A percentile compares a stretch with the other conserved stretches of the same genome.
phyloP scores from a whole-genome alignment of 2,329 filamentous ascomycete genomes.

The Purpureocillium lavendulum region DNA sequence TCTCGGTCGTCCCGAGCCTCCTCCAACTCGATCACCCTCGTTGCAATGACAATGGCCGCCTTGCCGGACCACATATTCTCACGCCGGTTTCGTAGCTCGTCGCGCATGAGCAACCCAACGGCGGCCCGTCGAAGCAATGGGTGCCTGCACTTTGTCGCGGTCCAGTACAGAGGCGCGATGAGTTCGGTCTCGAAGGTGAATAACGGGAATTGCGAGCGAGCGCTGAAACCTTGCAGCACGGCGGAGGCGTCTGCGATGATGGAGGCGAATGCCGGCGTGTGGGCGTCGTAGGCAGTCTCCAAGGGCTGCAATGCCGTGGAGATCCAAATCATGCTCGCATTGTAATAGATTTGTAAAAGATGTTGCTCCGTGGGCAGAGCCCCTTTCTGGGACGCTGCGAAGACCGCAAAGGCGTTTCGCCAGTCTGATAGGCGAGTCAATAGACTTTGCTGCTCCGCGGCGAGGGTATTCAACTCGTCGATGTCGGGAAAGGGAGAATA shows the following conservation, averaged over 20 bases:
- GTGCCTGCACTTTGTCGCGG: conserved; percentile 29
- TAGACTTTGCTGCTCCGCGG: conserved; percentile 22
- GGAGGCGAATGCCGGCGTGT: conserved; percentile 19
- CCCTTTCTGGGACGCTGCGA: conserved; percentile 9
- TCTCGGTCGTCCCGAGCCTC: conserved; percentile 12
- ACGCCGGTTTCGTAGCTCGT: conserved; percentile 20
- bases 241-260: conserved; percentile 12
- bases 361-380: conserved; percentile 8
- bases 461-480: conserved; percentile 16
- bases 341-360: conserved; percentile 27
- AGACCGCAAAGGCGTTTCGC: conserved; percentile 20
- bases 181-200: conserved; percentile 30
- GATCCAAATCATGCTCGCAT: conserved; percentile 24
- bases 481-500: conserved; percentile 3
- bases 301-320: conserved; percentile 17
- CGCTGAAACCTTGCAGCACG: background rate
- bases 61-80: conserved; percentile 31
- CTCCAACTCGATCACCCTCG: conserved; percentile 26
- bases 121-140: conserved; percentile 29
- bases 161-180: conserved; percentile 32
- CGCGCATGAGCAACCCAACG: conserved; percentile 22
- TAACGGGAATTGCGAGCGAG: background rate
- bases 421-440: conserved; percentile 19
- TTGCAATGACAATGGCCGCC: conserved; percentile 21
- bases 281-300: conserved; percentile 26